Evolutionary conservation across 768 basidiomycete species (phyloP).

Genomic region (Sarcodon aspratus): DNA sequence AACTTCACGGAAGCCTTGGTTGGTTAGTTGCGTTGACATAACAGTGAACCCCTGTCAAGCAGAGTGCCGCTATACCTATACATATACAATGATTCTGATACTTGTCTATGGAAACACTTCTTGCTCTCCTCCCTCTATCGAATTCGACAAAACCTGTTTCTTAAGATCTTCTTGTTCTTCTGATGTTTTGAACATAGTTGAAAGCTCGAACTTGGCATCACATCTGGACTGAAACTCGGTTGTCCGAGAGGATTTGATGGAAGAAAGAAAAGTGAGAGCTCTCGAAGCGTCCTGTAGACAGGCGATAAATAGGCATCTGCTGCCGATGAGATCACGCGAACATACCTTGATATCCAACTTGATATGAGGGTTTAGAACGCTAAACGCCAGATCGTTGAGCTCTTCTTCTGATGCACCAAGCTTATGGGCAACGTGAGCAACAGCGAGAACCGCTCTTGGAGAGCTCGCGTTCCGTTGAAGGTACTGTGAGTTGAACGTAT

Average conservation of each 20-base stretch:
- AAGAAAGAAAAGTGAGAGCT: constrained; percentile 35
- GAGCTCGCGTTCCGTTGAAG: constrained; percentile 49
- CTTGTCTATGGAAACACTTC: background rate
- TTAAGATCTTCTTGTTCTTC: constrained; percentile 37
- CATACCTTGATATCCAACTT: constrained; percentile 37
- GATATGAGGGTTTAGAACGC: constrained; percentile 30
- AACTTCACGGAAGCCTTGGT: too few species aligned
- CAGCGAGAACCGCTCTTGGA: constrained; percentile 45
- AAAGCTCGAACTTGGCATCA: constrained; percentile 40
- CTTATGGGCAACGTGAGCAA: constrained; percentile 41
- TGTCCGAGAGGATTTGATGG: constrained; percentile 36
- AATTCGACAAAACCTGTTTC: constrained; percentile 6
- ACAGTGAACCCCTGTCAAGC: too few species aligned
- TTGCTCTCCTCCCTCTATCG: background rate
- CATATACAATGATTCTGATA: too few species aligned
- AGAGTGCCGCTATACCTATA: too few species aligned
- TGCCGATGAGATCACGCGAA: background rate
- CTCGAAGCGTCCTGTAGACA: constrained; percentile 36
- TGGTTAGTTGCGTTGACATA: too few species aligned
- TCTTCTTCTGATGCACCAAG: constrained; percentile 43
- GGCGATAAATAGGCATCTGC: background rate
- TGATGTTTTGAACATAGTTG: constrained; percentile 53
- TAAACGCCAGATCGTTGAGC: constrained; percentile 48
- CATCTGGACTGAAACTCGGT: constrained; percentile 55
- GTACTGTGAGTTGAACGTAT: constrained; percentile 65